Conservation (phyloP, 768 basidiomycete species). For the Suillus decipiens region DNA sequence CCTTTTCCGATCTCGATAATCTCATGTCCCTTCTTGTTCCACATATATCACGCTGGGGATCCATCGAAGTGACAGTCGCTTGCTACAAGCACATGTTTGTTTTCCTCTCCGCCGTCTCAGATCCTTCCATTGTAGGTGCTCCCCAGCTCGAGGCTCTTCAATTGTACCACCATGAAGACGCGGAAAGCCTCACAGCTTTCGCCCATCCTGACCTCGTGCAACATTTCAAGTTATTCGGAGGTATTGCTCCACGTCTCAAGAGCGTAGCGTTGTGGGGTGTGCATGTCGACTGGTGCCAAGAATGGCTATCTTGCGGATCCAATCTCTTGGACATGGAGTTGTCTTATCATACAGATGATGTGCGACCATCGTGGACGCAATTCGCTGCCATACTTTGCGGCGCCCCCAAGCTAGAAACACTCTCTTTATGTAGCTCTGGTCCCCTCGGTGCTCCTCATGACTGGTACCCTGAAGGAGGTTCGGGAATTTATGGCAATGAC, state of each 20-base stretch:
- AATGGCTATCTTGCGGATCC: constrained; percentile 29
- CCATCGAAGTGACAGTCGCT: constrained; percentile 47
- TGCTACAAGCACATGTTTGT: constrained; percentile 48
- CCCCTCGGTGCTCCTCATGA: constrained; percentile 44
- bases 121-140: constrained; percentile 42
- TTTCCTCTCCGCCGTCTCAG: constrained; percentile 44
- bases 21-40: constrained; percentile 47
- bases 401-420: constrained; percentile 54
- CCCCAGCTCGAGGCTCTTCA: constrained; percentile 54
- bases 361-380: constrained; percentile 57
- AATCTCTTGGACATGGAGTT: constrained; percentile 54
- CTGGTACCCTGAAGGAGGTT: constrained; percentile 32
- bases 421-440: constrained; percentile 59
- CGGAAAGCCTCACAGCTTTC: constrained; percentile 33
- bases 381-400: constrained; percentile 52
- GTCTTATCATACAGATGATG: constrained; percentile 62
- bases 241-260: constrained; percentile 51
- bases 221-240: constrained; percentile 53
- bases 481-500: constrained; percentile 22
- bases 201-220: constrained; percentile 28
- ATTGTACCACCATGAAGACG: constrained; percentile 58
- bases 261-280: constrained; percentile 64
- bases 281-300: constrained; percentile 64
- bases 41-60: constrained; percentile 54
- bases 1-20: constrained; percentile 22